Evolutionary conservation across 306 rosid genomes (phyloP).

Genomic region (Dalbergia cochinchinensis): DNA sequence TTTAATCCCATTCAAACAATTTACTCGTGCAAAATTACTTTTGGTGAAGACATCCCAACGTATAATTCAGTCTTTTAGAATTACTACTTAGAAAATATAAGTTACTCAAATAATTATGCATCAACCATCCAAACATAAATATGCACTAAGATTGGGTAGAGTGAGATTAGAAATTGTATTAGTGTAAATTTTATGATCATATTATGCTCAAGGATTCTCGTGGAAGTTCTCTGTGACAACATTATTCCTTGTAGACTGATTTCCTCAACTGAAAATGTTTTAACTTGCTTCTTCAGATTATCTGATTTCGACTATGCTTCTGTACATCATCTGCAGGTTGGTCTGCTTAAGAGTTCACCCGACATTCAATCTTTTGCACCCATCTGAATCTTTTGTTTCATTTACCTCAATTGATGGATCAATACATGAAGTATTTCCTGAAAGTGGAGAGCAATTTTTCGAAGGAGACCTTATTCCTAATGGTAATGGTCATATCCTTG

Average conservation of each 20-base stretch:
- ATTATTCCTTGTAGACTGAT: not conserved
- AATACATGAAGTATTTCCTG: conserved; percentile 82
- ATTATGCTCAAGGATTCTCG: conserved; percentile 17
- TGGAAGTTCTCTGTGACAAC: conserved; percentile 21
- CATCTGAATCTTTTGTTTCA: conserved; percentile 75
- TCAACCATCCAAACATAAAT: not conserved
- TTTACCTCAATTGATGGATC: conserved; percentile 85
- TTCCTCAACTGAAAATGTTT: not conserved
- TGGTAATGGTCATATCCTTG: conserved; percentile 59
- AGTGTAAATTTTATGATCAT: not conserved
- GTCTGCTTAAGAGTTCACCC: conserved; percentile 96
- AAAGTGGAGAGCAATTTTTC: conserved; percentile 71
- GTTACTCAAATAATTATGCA: not conserved
- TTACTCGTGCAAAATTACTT: too few relatives aligned
- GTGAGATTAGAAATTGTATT: conserved; percentile 24
- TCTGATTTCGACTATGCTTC: conserved; percentile 13
- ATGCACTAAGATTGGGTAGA: not conserved
- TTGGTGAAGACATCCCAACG: too few relatives aligned
- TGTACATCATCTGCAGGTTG: conserved; percentile 61
- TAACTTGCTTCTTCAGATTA: conserved; percentile 15
- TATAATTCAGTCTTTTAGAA: too few relatives aligned
- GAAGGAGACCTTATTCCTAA: conserved; percentile 77
- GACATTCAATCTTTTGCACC: conserved; percentile 77
- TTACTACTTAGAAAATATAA: too few relatives aligned
- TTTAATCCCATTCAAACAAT: too few relatives aligned